Conservation (phyloP, 139 green algal species). For the Desmodesmus armatus region DNA sequence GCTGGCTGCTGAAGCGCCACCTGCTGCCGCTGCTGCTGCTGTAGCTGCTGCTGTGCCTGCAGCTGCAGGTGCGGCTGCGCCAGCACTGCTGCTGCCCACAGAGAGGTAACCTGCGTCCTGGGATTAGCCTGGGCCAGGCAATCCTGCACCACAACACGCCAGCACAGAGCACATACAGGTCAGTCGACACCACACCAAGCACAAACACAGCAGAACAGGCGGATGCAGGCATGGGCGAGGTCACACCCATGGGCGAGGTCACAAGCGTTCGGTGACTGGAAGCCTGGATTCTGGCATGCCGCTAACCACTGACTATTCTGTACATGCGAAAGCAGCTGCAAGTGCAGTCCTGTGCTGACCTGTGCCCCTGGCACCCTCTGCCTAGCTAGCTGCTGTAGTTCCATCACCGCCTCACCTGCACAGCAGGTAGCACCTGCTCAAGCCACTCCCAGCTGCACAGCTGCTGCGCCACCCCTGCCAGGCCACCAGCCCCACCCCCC, state of each 20-base stretch:
- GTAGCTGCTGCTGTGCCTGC: neutral
- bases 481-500: neutral
- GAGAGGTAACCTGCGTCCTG: neutral
- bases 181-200: neutral
- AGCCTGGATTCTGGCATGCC: no score
- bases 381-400: no score
- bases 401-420: conserved; percentile 33
- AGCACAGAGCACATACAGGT: neutral
- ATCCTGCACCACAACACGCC: neutral
- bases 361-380: neutral
- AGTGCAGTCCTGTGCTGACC: no score
- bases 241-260: no score
- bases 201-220: neutral
- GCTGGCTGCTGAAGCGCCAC: neutral
- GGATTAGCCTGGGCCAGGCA: neutral
- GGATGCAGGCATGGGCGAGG: no score
- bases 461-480: neutral
- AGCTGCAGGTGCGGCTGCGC: conserved; percentile 7
- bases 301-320: no score
- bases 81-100: conserved; percentile 24
- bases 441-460: conserved; percentile 9
- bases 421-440: neutral
- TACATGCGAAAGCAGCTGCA: no score
- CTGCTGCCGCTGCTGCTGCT: neutral
- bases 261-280: no score